Conservation (phyloP, 2,329 filamentous ascomycete species). For the Ophiostoma novo-ulmi region DNA sequence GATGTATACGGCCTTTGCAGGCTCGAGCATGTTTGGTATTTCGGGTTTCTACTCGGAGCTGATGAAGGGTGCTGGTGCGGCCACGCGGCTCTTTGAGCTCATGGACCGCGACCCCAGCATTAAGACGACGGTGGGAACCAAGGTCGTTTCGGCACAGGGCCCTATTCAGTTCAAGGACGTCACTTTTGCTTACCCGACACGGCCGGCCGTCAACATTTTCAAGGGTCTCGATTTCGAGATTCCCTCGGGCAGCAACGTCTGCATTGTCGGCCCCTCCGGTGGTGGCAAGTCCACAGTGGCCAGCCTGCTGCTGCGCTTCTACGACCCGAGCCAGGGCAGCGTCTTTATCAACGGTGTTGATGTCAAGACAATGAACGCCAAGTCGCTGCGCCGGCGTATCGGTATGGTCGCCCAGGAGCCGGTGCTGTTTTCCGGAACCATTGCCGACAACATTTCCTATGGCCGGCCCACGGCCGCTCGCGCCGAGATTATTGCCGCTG, state of each 20-base stretch:
- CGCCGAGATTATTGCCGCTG: slow-evolving; percentile 77
- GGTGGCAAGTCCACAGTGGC: slow-evolving; percentile 96
- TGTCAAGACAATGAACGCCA: slow-evolving; percentile 81
- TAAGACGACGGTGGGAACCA: slow-evolving; percentile 74
- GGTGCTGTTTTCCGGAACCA: slow-evolving; percentile 79
- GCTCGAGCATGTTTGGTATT: slow-evolving; percentile 84
- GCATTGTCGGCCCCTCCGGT: slow-evolving; percentile 91
- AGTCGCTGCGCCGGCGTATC: slow-evolving; percentile 85
- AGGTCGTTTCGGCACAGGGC: slow-evolving; percentile 78
- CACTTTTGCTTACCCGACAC: slow-evolving; percentile 84
- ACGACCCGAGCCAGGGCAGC: slow-evolving; percentile 69
- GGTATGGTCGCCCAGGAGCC: slow-evolving; percentile 95
- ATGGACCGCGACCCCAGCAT: slow-evolving; percentile 86
- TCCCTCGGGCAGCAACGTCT: slow-evolving; percentile 87
- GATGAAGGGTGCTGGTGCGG: slow-evolving; percentile 97
- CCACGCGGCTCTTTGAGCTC: slow-evolving; percentile 91
- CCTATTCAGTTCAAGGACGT: slow-evolving; percentile 84
- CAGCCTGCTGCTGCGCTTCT: slow-evolving; percentile 86
- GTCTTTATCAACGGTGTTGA: slow-evolving; percentile 83
- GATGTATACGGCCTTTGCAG: slow-evolving; percentile 91
- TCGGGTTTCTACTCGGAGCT: slow-evolving; percentile 96
- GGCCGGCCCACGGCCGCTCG: slow-evolving; percentile 74
- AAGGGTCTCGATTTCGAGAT: slow-evolving; percentile 84
- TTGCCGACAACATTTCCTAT: slow-evolving; percentile 88
- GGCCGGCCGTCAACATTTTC: slow-evolving; percentile 89